Base-by-base conservation (phyloP, 2,329 filamentous ascomycete species). In the Aaosphaeria pasadenensis region DNA sequence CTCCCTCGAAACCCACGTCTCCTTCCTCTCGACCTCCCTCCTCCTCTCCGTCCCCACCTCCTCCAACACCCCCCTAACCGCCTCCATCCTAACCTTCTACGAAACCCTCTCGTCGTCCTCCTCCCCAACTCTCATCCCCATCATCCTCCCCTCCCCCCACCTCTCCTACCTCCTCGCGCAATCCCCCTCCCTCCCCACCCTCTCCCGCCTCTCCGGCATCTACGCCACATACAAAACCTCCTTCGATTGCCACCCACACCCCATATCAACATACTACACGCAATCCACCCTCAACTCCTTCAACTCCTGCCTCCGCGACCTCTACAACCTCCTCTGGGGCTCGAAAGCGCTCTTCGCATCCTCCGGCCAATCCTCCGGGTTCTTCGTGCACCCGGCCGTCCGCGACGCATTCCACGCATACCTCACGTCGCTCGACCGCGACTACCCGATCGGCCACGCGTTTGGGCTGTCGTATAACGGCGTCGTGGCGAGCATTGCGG, bases 271-370 rank as follows among this genome's bases (percentile, higher is more conserved):
- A 58, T 57, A 66, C 56, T 56, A 67, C 55, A 42, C 63, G 44
- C 36, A 48, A 55, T 42, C 58, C 60, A 53, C 52, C 41, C 69
- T 67, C 38, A 81, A 83, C 54, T 73, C 79, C 28, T 91, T 94
- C 73, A 95, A 95, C 65, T 86, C 86, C 24, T 91, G 87, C 64
- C 79, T 95, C 31, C 91, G 94, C 83, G 90, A 95, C 63, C 80
- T 91, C 31, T 91, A 89, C 74, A 95, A 95, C 64, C 83, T 88
- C 44, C 68, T 94, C 42, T 95, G 89, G 89, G 82, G 89, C 6
- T 81, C 82, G 24, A 82, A 85, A 9, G 89, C 86, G 1, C 86
- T 95, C 50, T 82, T 82, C 49, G 73, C 73, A 9, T 74, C 75
- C 1, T 88, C 92, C 54, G 72, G 78, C n/a, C 83, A 84, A 57